Base-by-base conservation (phyloP, 345 rosid species). In the Cardamine chenopodiifolia region DNA sequence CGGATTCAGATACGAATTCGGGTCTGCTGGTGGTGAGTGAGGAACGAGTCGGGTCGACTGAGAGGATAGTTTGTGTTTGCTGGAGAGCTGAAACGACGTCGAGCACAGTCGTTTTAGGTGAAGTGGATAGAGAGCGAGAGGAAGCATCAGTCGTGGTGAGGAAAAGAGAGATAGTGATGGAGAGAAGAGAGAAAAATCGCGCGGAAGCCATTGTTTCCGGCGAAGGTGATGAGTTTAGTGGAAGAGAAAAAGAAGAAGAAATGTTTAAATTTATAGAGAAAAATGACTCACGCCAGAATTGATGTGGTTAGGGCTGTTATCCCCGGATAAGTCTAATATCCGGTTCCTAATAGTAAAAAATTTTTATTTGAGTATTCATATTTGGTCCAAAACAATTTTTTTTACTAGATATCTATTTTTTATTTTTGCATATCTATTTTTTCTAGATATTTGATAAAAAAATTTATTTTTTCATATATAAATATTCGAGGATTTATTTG, bases 61-160 rank as follows among this genome's bases (percentile, higher is more conserved):
- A 77, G 73, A 84, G 86, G 74, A 82, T 78, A 26, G 28, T 72
- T 2, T 65, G 79, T 14, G 93, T 77, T 52, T 75, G 91, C 49
- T 77, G 70, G 76, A 90, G 88, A 68, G 93, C 77, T 12, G 85
- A 55, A 26, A 70, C 65, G 61, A 90, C 85, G 42, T 90, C 84
- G 67, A 88, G 90, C 0, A 72, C 32, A 0, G 83, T 18, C 7
- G 87, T 76, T 10, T 66, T 77, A 31, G 18, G 79, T 45, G 59
- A 57, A n/a, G 79, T 15, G 28, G 82, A 29, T 18, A 75, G 48
- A 56, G 68, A 17, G 20, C 96, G 92, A 48, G 90, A 81, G 19
- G 70, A 66, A 28, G 82, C 50, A 17, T 68, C 7, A 13, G 74
- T 44, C 4, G 69, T 5, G 62, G 70, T 37, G 37, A 79, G 49